Evolutionary conservation across 2,329 filamentous ascomycete species (phyloP), one percentile per base, ranked within the genome.

Genomic region (Ampelomyces quisqualis): DNA sequence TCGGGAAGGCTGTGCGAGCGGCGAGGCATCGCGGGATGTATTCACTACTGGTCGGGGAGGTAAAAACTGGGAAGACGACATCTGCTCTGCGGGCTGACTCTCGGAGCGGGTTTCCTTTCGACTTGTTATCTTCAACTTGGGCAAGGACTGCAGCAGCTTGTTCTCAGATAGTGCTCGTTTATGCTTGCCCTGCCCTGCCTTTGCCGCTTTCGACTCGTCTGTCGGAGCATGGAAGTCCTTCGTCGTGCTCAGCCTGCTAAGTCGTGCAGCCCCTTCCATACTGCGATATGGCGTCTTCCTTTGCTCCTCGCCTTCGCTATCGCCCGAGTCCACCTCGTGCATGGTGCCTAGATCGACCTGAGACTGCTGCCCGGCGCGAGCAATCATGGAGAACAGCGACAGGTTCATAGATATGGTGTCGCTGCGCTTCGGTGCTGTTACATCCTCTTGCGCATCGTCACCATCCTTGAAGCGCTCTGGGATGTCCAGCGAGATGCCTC

Each of bases 311-410:
- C 70, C 77, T 33, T 88, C 85, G 51, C 90, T 90, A 55, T 91
- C 89, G 55, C 88, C 93, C 27, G 86, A 67, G 40, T 72, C 90
- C 11, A 63, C 58, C 52, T 86, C 85, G 60, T 90, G 86, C 66
- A 93, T 91, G 44, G 86, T 79, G 66, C 88, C 84, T 62, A 94
- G 90, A 69, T 94, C 86, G 36, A 86, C 84, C 44, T 82, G 82
- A 20, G 88, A 90, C 45, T 82, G 82, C 24, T 88, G 90, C 5
- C 90, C 88, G 24, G 89, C 89, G 11, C 89, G 88, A 5, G 90
- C 88, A 53, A 97, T 90, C 70, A 97, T 81, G 38, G 89, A 90
- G 67, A 96, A 95, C 40, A 97, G 84, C 51, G 88, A 94, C 74
- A 95, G 90, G 68, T 95, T 93, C 83, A 95, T 88, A 60, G 90